Evolutionary conservation across 2,329 filamentous ascomycete species (phyloP).

Genomic region (Beauveria medogensis): DNA sequence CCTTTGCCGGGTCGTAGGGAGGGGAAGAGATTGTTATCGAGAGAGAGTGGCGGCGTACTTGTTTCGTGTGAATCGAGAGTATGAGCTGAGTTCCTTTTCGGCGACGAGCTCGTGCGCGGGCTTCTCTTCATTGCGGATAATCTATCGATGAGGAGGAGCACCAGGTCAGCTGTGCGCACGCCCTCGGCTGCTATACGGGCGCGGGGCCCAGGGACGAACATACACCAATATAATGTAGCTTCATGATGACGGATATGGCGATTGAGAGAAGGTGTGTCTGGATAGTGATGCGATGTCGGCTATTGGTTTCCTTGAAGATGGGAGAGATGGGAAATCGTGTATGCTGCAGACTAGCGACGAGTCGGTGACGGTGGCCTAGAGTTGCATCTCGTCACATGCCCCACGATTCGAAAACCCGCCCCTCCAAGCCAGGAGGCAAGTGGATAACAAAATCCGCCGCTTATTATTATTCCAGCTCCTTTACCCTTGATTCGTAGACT

Average conservation of each 20-base stretch:
- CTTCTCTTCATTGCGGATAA: slow-evolving; percentile 71
- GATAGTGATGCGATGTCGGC: background rate
- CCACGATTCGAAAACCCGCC: slow-evolving; percentile 8
- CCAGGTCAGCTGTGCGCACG: slow-evolving; percentile 10
- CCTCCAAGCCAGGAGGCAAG: background rate
- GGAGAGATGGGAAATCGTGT: slow-evolving; percentile 4
- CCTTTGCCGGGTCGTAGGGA: background rate
- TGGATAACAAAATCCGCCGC: no score
- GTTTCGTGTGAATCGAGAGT: slow-evolving; percentile 69
- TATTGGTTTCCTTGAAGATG: background rate
- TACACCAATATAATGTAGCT: slow-evolving; percentile 84
- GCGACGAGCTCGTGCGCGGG: slow-evolving; percentile 68
- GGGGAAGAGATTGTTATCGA: background rate
- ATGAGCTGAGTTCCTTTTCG: slow-evolving; percentile 70
- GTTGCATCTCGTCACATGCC: slow-evolving; percentile 10
- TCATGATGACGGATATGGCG: slow-evolving; percentile 50
- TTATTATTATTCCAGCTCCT: no score
- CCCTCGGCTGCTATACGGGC: slow-evolving; percentile 17
- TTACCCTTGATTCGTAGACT: no score
- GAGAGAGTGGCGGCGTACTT: slow-evolving; percentile 42
- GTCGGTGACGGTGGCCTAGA: slow-evolving; percentile 9
- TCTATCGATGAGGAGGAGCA: slow-evolving; percentile 38
- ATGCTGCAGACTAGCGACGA: background rate
- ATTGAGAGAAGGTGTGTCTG: background rate
- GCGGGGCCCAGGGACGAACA: slow-evolving; percentile 25